These are phyloP conservation scores for Colletotrichum musicola DNA, from an alignment of 2,329 filamentous ascomycete species.

Conservation along the genomic window DNA sequence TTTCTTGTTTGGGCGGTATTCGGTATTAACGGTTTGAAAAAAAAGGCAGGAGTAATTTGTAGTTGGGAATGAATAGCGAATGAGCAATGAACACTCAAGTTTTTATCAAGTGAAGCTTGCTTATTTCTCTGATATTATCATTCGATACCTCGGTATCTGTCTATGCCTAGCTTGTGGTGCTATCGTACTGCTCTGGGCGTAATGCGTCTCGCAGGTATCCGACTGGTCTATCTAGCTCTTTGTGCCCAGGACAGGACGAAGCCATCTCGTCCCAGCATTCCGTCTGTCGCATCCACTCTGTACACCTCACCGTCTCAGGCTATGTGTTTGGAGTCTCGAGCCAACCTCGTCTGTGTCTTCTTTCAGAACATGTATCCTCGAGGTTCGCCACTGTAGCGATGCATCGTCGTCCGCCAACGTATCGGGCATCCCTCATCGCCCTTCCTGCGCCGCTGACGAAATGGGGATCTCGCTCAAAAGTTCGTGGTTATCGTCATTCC, in stretches of 20 bases:
- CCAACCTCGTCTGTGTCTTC: neutral
- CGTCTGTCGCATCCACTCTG: neutral
- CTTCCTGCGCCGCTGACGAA: neutral
- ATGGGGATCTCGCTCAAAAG: neutral
- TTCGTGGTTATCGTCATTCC: neutral
- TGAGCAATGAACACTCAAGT: neutral
- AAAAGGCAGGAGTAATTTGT: conserved; percentile 21
- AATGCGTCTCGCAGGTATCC: neutral
- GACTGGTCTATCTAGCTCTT: neutral
- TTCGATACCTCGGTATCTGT: neutral
- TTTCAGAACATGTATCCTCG: neutral
- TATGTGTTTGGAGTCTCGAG: neutral
- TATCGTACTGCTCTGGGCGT: neutral
- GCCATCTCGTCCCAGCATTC: too few relatives aligned
- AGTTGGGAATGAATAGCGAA: conserved; percentile 8
- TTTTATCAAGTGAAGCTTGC: neutral
- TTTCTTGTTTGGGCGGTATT: neutral
- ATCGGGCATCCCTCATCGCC: neutral
- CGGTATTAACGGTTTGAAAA: conserved; percentile 11
- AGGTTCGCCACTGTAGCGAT: neutral
- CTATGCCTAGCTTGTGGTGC: neutral
- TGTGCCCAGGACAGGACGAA: neutral
- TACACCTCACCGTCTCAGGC: neutral
- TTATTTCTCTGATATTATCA: too few relatives aligned
- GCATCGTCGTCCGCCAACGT: neutral